These are phyloP conservation scores for Candida tibetensis DNA, from an alignment of 805 yeast genomes.

Conservation along the genomic window DNA sequence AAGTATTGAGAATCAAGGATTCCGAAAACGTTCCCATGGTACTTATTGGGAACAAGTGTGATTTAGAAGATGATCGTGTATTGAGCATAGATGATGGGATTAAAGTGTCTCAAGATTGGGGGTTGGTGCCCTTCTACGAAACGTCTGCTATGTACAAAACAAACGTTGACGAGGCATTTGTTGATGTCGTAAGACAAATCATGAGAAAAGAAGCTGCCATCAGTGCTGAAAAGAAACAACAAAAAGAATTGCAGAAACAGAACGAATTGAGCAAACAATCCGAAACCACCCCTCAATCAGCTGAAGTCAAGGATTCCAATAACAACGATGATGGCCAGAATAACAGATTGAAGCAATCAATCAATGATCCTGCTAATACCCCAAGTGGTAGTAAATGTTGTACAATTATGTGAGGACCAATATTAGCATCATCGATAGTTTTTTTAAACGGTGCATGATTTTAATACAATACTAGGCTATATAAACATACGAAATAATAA, in stretches of 20 bases:
- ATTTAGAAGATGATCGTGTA: conserved; percentile 70
- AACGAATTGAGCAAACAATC: conserved; percentile 11
- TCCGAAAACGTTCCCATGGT: conserved; percentile 80
- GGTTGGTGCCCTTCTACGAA: conserved; percentile 86
- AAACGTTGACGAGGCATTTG: conserved; percentile 87
- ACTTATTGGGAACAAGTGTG: conserved; percentile 88
- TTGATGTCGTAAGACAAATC: conserved; percentile 85
- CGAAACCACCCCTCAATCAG: conserved; percentile 3
- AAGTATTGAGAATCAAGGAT: conserved; percentile 81
- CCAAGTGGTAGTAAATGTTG: conserved; percentile 27
- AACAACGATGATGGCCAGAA: conserved; percentile 11
- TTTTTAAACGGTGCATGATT: background rate
- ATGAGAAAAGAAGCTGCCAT: conserved; percentile 65
- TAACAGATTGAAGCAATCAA: conserved; percentile 19
- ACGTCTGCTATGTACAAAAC: conserved; percentile 89
- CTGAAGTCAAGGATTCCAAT: conserved; percentile 4
- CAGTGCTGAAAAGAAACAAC: conserved; percentile 44
- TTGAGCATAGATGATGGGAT: conserved; percentile 80
- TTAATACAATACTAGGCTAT: too few species aligned
- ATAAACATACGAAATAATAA: too few species aligned
- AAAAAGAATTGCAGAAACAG: conserved; percentile 40
- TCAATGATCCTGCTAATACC: conserved; percentile 10
- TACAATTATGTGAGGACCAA: conserved; percentile 21
- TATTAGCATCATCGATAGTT: background rate
- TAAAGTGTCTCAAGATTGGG: conserved; percentile 81